A percentile compares a stretch with the other conserved stretches of the same genome.
phyloP scores from a whole-genome alignment of 495 filamentous ascomycete genomes.

The Cercophora samala region DNA sequence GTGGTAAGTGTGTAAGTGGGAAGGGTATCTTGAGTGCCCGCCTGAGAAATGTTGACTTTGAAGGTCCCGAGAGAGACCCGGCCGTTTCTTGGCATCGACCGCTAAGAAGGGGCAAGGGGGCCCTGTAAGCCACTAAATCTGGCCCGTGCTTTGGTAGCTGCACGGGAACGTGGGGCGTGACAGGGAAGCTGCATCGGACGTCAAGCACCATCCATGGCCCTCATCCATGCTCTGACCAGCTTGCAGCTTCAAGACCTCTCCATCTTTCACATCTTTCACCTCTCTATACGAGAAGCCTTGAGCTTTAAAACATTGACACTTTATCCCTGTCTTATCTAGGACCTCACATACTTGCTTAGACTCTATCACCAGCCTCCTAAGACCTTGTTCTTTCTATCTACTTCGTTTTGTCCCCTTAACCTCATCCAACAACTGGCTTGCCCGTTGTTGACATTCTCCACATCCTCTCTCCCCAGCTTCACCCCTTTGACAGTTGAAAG shows the following conservation, averaged over 20 bases:
- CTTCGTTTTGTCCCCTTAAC: background rate
- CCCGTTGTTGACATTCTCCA: background rate
- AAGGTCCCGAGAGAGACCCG: background rate
- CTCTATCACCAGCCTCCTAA: background rate
- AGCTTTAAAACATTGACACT: background rate
- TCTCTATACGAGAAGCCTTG: background rate
- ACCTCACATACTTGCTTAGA: background rate
- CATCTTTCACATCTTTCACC: background rate
- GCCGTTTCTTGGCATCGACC: constrained; percentile 3
- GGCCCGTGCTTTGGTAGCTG: constrained; percentile 1
- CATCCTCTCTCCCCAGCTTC: background rate
- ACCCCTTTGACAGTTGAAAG: background rate
- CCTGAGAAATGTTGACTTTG: background rate
- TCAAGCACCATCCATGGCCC: constrained; percentile 2
- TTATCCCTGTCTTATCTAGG: too few relatives aligned
- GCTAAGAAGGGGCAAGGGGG: background rate
- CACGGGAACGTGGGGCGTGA: constrained; percentile 1
- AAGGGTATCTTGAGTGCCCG: background rate
- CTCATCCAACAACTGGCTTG: background rate
- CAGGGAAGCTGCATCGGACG: constrained; percentile 7
- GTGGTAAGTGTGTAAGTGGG: background rate
- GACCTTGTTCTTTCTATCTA: background rate
- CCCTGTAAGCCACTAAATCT: constrained; percentile 4
- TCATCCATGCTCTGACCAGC: constrained; percentile 11
- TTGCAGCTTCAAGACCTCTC: constrained; percentile 7